Evolutionary conservation across 768 basidiomycete genomes (phyloP).

Genomic region (Kwoniella newhampshirensis): DNA sequence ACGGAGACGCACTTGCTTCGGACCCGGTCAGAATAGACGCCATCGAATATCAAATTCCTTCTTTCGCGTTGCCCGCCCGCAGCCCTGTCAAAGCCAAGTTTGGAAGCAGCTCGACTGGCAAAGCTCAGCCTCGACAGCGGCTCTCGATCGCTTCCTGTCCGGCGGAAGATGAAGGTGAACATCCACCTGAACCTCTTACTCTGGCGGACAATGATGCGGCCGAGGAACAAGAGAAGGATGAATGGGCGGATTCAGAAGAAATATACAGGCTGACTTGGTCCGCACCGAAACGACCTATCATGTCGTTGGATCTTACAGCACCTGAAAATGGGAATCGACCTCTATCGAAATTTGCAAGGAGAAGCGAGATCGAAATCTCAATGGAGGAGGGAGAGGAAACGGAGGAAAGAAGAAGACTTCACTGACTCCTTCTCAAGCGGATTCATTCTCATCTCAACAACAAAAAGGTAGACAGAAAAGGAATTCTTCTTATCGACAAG

Average conservation of each 20-base stretch:
- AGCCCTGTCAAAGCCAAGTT: not conserved
- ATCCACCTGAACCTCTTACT: no score
- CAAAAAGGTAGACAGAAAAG: not conserved
- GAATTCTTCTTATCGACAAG: not conserved
- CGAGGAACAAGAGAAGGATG: not conserved
- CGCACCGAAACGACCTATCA: not conserved
- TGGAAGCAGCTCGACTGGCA: no score
- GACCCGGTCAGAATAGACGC: not conserved
- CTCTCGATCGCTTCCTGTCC: no score
- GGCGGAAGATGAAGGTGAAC: no score
- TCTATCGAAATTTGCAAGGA: not conserved
- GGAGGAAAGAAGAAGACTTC: not conserved
- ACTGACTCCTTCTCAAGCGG: not conserved
- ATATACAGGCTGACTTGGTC: not conserved
- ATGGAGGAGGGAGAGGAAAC: not conserved
- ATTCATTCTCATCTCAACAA: not conserved
- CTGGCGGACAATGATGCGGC: no score
- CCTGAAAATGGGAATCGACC: slow-evolving; percentile 7
- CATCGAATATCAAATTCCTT: slow-evolving; percentile 5
- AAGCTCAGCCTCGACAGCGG: not conserved
- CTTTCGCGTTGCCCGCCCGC: not conserved
- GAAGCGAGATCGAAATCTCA: slow-evolving; percentile 1
- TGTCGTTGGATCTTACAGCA: slow-evolving; percentile 1
- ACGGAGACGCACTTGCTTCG: not conserved
- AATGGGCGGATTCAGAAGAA: slow-evolving; percentile 1